These are phyloP conservation scores for Nectriaceae sp. DNA, from an alignment of 2,329 filamentous ascomycete genomes.

Conservation along the genomic window DNA sequence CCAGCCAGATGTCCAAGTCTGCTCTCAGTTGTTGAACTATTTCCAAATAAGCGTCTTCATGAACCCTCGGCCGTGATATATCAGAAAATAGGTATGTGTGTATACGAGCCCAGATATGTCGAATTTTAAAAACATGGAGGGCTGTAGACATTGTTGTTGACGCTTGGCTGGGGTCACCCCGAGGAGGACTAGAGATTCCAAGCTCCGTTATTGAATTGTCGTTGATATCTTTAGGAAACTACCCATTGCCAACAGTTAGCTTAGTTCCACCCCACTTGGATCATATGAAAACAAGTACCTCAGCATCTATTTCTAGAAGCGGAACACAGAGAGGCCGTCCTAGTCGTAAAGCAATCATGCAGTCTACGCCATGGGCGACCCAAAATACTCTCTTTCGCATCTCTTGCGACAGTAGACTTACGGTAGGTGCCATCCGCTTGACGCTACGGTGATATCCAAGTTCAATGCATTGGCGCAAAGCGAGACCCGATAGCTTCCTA, in stretches of 20 bases:
- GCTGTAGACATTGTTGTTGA: slow-evolving; percentile 5
- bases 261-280: too few relatives aligned
- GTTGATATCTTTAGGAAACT: slow-evolving; percentile 12
- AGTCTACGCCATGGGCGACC: slow-evolving; percentile 10
- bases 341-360: slow-evolving; percentile 2
- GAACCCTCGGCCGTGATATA: too few relatives aligned
- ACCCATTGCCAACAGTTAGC: too few relatives aligned
- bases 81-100: slow-evolving; percentile 7
- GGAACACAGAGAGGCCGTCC: slow-evolving; percentile 8
- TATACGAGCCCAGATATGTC: slow-evolving; percentile 8
- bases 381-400: slow-evolving; percentile 10
- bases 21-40: slow-evolving; percentile 1
- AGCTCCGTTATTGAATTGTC: slow-evolving; percentile 2
- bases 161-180: not conserved
- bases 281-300: too few relatives aligned
- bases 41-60: not conserved
- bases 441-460: slow-evolving; percentile 10
- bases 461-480: slow-evolving; percentile 11
- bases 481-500: slow-evolving; percentile 12
- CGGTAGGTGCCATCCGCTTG: not conserved
- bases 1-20: slow-evolving; percentile 10
- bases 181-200: not conserved
- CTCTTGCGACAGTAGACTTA: not conserved
- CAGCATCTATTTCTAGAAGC: slow-evolving; percentile 9
- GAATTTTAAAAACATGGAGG: slow-evolving; percentile 7